Evolutionary conservation across 805 yeast genomes (phyloP), one percentile per base, ranked within the genome.

Genomic region (Ogataea neopini): DNA sequence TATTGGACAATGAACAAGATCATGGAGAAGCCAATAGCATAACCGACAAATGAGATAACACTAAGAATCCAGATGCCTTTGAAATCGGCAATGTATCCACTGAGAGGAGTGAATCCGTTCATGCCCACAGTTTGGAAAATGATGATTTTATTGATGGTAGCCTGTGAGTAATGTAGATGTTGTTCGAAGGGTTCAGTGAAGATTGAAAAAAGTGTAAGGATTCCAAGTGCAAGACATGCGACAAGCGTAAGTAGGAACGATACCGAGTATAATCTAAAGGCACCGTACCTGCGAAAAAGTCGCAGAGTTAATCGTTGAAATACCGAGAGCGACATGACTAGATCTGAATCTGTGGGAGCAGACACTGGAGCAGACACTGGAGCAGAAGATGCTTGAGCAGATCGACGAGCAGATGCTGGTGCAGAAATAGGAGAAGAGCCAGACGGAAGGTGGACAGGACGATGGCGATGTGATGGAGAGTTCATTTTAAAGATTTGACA

Each of bases 51-150:
- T 3, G 91, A 74, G 15, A 86, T 57, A n/a, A 83, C 55, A 7
- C 89, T 77, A 34, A 90, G 64, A 19, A 84, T 67, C 50, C 86
- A 84, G 3, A 91, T 87, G 0, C 96, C 96, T 55, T 82, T 83
- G 19, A 82, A 72, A 62, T 90, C 97, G 0, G 96, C 94, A 41
- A 88, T 71, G 52, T 84, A 79, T 0, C 97, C 97, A 46, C 89
- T 68, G 1, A 86, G 61, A 0, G 97, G 97, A 2, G 90, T 81
- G 17, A 89, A 83, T 29, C 86, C 66, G 63, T 90, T 91, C 82
- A 87, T 81, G 4, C 97, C 97, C 45, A 88, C 61, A 10, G 87
- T 87, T 7, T 86, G 83, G 18, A 80, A 73, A 30, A 88, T 83
- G 23, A 94, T 86, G 20, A 91, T 81, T 45, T 78, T 70, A 68